phyloP scores from a whole-genome alignment of 1,284 basidiomycete species.

The Trichosporon ovoides region DNA sequence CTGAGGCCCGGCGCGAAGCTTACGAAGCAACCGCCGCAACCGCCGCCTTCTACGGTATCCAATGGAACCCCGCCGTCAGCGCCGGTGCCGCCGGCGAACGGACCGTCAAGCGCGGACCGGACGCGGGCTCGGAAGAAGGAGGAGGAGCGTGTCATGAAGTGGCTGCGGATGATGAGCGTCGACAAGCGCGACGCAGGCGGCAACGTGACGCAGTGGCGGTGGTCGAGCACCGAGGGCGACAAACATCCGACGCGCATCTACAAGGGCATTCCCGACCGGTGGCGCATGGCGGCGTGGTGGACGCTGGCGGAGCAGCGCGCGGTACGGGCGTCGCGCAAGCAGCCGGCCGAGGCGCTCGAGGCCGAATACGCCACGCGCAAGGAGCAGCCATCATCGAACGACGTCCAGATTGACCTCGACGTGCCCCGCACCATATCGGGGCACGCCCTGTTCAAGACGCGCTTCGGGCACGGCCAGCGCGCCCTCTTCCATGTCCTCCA shows the following conservation, averaged over 20 bases:
- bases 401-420: conserved; percentile 97
- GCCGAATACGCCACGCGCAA: conserved; percentile 59
- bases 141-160: conserved; percentile 68
- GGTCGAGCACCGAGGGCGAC: conserved; percentile 60
- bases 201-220: conserved; percentile 68
- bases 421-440: conserved; percentile 95
- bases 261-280: conserved; percentile 95
- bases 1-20: conserved; percentile 7
- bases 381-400: conserved; percentile 76
- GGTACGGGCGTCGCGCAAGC: background rate
- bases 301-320: conserved; percentile 56
- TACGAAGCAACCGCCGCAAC: background rate
- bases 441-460: conserved; percentile 87
- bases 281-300: conserved; percentile 90
- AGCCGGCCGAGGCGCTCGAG: conserved; percentile 27
- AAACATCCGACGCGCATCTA: conserved; percentile 58
- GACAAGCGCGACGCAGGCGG: conserved; percentile 63
- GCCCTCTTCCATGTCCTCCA: conserved; percentile 93
- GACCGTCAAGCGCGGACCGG: conserved; percentile 11
- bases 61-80: conserved; percentile 9
- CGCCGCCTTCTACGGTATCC: background rate
- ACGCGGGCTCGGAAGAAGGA: conserved; percentile 55
- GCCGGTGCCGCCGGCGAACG: conserved; percentile 11
- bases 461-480: conserved; percentile 92
- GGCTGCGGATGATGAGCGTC: conserved; percentile 75